Evolutionary conservation across 2,329 filamentous ascomycete species (phyloP).

Genomic region (Xylariaceae sp.): DNA sequence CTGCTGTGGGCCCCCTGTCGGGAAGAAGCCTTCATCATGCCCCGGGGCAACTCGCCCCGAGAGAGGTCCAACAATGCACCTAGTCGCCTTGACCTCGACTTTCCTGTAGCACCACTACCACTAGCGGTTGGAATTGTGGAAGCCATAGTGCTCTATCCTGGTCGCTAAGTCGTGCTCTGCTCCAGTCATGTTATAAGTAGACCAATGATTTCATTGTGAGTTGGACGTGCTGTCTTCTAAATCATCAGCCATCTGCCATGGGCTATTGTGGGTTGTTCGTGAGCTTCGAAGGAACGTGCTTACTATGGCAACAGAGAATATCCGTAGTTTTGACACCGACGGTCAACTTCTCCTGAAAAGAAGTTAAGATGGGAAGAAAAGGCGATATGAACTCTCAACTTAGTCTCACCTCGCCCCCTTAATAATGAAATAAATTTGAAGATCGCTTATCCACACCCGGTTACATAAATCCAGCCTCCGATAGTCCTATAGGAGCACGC

Average conservation of each 20-base stretch:
- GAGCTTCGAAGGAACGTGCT: neutral
- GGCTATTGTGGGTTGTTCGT: neutral
- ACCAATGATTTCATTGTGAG: constrained; percentile 18
- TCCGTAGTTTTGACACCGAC: neutral
- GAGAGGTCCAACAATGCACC: constrained; percentile 26
- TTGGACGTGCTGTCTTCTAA: neutral
- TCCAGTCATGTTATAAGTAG: constrained; percentile 22
- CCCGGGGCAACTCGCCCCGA: constrained; percentile 22
- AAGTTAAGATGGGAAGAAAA: neutral
- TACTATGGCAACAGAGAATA: neutral
- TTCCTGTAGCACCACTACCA: constrained; percentile 24
- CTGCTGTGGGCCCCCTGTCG: constrained; percentile 26
- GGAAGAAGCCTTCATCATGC: constrained; percentile 20
- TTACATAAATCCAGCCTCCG: no score
- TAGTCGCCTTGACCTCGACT: constrained; percentile 23
- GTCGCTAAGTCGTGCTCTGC: constrained; percentile 12
- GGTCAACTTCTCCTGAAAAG: neutral
- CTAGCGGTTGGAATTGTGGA: constrained; percentile 26
- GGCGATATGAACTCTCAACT: no score
- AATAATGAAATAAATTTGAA: no score
- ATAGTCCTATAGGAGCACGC: no score
- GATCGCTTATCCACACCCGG: no score
- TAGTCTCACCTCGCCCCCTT: no score
- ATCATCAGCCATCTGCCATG: neutral
- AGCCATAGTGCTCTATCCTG: constrained; percentile 28